phyloP scores from a whole-genome alignment of 306 rosid genomes.

The Spatholobus suberectus region DNA sequence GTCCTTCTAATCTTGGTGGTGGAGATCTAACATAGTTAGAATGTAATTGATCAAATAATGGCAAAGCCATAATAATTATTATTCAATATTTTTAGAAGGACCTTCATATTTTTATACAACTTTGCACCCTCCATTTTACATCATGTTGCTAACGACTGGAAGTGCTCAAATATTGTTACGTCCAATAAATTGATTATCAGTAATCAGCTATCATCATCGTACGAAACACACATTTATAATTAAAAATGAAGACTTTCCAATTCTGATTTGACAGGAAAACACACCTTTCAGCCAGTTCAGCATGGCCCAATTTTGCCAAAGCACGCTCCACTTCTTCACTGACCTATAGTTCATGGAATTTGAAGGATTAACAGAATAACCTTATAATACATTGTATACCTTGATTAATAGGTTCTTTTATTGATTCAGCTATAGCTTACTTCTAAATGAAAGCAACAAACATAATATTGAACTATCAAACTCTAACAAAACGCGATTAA shows the following conservation, averaged over 20 bases:
- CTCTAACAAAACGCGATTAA: not conserved
- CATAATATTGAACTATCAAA: not conserved
- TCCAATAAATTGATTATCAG: not conserved
- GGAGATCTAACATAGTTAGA: conserved; percentile 55
- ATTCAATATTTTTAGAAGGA: not conserved
- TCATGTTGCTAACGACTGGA: not conserved
- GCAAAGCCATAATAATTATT: not conserved
- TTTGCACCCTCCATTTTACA: conserved; percentile 3
- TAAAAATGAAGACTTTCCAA: conserved; percentile 7
- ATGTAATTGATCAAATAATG: conserved; percentile 22
- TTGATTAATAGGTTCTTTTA: not conserved
- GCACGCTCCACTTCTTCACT: conserved; percentile 93
- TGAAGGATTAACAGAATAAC: conserved; percentile 35
- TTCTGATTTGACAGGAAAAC: conserved; percentile 37
- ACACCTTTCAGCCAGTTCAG: conserved; percentile 67
- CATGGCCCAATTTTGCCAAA: conserved; percentile 63
- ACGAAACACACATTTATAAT: conserved; percentile 8
- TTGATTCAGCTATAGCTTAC: conserved; percentile 10
- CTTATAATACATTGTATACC: conserved; percentile 12
- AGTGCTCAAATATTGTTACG: not conserved
- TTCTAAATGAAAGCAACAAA: not conserved
- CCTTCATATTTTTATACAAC: not conserved
- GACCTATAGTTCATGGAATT: conserved; percentile 60
- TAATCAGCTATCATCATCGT: conserved; percentile 12
- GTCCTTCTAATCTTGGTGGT: conserved; percentile 63